Evolutionary conservation across 768 basidiomycete species (phyloP), one percentile per base, ranked within the genome.

Genomic region (Kwoniella pini): DNA sequence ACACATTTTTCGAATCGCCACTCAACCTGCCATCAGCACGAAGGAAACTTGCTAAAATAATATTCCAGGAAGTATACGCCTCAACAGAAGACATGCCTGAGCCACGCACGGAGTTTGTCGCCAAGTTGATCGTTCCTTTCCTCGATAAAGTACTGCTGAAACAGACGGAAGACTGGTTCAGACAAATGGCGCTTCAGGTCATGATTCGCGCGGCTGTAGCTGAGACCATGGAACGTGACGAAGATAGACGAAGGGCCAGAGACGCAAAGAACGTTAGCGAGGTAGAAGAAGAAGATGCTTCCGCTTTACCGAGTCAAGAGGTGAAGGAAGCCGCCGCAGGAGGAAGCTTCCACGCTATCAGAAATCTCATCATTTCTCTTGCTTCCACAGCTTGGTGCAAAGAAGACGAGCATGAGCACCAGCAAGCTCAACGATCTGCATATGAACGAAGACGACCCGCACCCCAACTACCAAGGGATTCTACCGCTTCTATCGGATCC

Each of bases 91-190:
- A 72, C 17, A 60, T 78, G 31, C 57, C 68, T 17, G 67, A 59
- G 11, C 62, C 70, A 3, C 65, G 80, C 13, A 54, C 61, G 1
- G 64, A 69, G 38, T 66, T 80, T 2, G 72, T 80, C 33, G 66
- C 70, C 17, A 39, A 64, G 22, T 74, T 79, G 38, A 61, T 81
- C 44, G 65, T 80, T 26, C 79, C 79, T 2, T 69, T 80, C 30
- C 59, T 79, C 17, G 80, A 80, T 57, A 60, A 71, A 33, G 72
- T 71, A 7, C 60, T 80, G 26, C 57, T 72, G 40, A 54, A 63
- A 17, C 75, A 79, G 59, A 60, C 60, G 50, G 77, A 79, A 28
- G 67, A 71, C 5, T 67, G 62, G n/a, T 75, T 81, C 44, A 68
- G 68, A 39, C 68, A 72, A 51, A 64, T 63, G 17, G 72, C 77